Evolutionary conservation across 1,284 basidiomycete genomes (phyloP).

Genomic region (Cutaneotrichosporon mucoides): DNA sequence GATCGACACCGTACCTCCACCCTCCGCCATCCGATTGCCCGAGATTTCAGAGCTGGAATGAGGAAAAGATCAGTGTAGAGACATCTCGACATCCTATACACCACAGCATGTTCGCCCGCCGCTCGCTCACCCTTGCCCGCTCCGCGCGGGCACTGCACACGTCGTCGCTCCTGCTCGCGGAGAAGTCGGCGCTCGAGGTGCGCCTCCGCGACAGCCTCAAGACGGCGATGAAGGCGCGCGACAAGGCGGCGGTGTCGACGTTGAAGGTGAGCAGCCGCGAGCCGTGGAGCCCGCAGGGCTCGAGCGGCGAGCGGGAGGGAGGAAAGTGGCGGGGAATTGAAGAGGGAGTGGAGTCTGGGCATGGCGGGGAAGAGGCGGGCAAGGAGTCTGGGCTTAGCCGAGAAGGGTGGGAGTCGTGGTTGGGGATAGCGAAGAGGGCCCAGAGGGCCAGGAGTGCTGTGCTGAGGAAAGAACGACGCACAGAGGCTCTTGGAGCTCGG

Average conservation of each 20-base stretch:
- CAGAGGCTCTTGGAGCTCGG: too few species aligned
- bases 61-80: background rate
- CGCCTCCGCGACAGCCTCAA: slow-evolving; percentile 42
- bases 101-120: slow-evolving; percentile 18
- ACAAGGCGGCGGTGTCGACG: slow-evolving; percentile 32
- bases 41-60: background rate
- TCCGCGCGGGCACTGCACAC: slow-evolving; percentile 17
- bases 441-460: too few species aligned
- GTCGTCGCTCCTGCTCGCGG: slow-evolving; percentile 11
- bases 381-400: too few species aligned
- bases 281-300: too few species aligned
- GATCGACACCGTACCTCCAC: background rate
- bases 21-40: background rate
- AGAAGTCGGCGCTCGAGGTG: slow-evolving; percentile 25
- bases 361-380: too few species aligned
- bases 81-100: too few species aligned
- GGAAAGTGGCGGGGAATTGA: too few species aligned
- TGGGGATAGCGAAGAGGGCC: too few species aligned
- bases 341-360: too few species aligned
- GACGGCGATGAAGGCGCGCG: slow-evolving; percentile 45
- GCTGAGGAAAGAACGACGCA: too few species aligned
- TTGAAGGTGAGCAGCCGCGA: slow-evolving; percentile 31
- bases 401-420: too few species aligned
- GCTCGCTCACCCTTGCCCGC: background rate
- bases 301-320: too few species aligned